Evolutionary conservation across 768 basidiomycete species (phyloP).

Genomic region (Lepiota subincarnata): DNA sequence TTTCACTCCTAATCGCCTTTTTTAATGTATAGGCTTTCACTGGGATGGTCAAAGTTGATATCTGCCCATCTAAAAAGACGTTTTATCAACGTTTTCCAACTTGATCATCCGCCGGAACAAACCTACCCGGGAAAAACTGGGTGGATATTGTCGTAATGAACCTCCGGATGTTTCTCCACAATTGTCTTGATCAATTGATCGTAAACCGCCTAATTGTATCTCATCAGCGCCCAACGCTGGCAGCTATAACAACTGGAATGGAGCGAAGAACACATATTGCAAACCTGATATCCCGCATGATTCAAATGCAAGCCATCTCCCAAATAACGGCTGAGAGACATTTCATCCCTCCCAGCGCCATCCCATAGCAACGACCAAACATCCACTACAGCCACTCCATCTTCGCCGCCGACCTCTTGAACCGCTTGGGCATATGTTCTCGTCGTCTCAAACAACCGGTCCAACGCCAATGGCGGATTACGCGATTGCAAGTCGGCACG

Average conservation of each 20-base stretch:
- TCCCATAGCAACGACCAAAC: constrained; percentile 72
- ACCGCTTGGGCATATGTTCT: constrained; percentile 70
- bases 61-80: constrained; percentile 30
- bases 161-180: constrained; percentile 54
- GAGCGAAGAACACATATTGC: constrained; percentile 19
- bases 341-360: constrained; percentile 61
- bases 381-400: constrained; percentile 64
- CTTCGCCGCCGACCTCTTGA: constrained; percentile 50
- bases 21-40: constrained; percentile 18
- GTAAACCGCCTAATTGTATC: constrained; percentile 54
- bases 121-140: constrained; percentile 60
- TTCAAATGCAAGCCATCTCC: constrained; percentile 82
- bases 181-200: constrained; percentile 58
- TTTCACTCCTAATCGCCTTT: constrained; percentile 9
- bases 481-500: constrained; percentile 44
- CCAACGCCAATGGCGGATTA: constrained; percentile 46
- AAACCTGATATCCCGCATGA: constrained; percentile 66
- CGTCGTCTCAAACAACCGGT: constrained; percentile 62
- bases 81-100: too few species aligned
- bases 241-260: neutral
- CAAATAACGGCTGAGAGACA: constrained; percentile 46
- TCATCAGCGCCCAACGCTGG: constrained; percentile 1
- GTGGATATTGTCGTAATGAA: constrained; percentile 60
- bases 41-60: constrained; percentile 27
- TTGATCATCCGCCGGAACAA: neutral